These are phyloP conservation scores for Botryobasidium botryosum DNA, from an alignment of 768 basidiomycete species.

Conservation along the genomic window DNA sequence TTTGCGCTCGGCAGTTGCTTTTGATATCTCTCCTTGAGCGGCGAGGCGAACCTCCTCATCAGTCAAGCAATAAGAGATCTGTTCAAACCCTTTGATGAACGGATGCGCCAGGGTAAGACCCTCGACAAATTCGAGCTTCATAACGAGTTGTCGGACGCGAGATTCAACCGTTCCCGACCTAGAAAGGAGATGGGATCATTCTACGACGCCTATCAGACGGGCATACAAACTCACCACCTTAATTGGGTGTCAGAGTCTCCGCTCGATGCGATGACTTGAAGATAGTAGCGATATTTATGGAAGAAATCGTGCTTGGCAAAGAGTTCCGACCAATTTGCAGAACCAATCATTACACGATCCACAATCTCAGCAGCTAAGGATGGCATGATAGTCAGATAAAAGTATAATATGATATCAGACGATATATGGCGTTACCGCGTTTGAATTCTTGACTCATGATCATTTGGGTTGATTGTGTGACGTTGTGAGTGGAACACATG, in stretches of 20 bases:
- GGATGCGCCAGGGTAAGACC: slow-evolving; percentile 86
- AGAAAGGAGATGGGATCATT: slow-evolving; percentile 7
- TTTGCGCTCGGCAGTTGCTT: slow-evolving; percentile 50
- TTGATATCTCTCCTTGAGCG: slow-evolving; percentile 73
- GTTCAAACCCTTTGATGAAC: slow-evolving; percentile 86
- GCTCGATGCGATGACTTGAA: slow-evolving; percentile 89
- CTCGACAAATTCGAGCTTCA: slow-evolving; percentile 95
- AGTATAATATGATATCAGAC: too few species aligned
- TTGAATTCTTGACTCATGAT: slow-evolving; percentile 94
- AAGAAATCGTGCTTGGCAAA: slow-evolving; percentile 95
- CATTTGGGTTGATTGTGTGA: slow-evolving; percentile 86
- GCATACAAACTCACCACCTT: slow-evolving; percentile 54
- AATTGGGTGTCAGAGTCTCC: slow-evolving; percentile 68
- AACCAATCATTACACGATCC: slow-evolving; percentile 75
- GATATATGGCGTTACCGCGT: slow-evolving; percentile 39
- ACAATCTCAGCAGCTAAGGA: slow-evolving; percentile 67
- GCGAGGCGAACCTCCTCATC: slow-evolving; percentile 81
- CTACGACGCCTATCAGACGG: not conserved
- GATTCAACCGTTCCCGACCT: slow-evolving; percentile 99
- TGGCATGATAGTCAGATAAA: not conserved
- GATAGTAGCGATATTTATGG: slow-evolving; percentile 88
- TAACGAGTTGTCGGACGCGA: slow-evolving; percentile 84
- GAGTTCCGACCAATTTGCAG: slow-evolving; percentile 79
- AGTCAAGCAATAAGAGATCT: slow-evolving; percentile 63
- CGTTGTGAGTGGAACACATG: slow-evolving; percentile 98